These are phyloP conservation scores for Mimosa pudica DNA, from an alignment of 306 rosid genomes.

Conservation along the genomic window DNA sequence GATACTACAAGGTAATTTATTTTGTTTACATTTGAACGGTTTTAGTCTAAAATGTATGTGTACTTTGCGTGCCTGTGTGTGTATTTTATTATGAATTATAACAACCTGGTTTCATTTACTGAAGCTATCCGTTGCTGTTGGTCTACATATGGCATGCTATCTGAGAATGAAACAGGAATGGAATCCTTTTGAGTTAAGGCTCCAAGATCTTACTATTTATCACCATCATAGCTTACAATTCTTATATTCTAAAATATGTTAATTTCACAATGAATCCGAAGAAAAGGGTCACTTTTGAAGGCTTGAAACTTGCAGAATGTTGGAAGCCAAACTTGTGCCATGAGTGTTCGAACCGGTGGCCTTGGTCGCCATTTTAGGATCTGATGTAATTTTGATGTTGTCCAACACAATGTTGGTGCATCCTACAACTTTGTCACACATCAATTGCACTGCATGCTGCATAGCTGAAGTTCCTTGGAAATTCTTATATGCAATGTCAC, in stretches of 20 bases:
- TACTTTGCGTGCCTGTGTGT: background rate
- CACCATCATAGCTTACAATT: background rate
- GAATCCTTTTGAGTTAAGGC: background rate
- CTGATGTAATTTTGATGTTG: constrained; percentile 7
- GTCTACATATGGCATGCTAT: background rate
- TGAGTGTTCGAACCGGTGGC: constrained; percentile 36
- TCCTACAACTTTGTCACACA: constrained; percentile 21
- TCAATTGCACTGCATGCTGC: constrained; percentile 27
- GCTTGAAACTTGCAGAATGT: constrained; percentile 40
- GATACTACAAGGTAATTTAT: background rate
- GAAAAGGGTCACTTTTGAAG: background rate
- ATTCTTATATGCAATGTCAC: constrained; percentile 40
- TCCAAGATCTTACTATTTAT: background rate
- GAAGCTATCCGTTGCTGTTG: background rate
- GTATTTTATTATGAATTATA: background rate
- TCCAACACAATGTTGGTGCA: constrained; percentile 42
- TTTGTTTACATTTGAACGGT: background rate
- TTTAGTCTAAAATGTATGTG: background rate
- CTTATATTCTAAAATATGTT: background rate
- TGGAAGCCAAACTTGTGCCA: constrained; percentile 7
- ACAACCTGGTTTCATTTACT: background rate
- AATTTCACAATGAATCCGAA: background rate
- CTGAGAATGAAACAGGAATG: background rate
- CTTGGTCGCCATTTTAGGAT: background rate
- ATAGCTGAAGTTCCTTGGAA: constrained; percentile 45